Evolutionary conservation across 345 rosid genomes (phyloP), one percentile per base, ranked within the genome.

Genomic region (Brassica carinata): DNA sequence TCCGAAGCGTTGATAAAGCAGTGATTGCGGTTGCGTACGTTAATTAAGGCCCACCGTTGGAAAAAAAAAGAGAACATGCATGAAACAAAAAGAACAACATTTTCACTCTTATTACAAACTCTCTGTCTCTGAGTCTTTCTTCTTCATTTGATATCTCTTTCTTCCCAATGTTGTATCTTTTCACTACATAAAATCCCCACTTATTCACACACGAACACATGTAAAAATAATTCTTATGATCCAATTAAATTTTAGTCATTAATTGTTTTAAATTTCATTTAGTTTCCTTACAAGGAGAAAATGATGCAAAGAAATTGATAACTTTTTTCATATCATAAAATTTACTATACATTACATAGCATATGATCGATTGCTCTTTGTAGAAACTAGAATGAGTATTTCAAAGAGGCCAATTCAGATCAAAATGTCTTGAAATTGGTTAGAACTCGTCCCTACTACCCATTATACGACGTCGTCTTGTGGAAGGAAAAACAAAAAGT

Each of bases 301-400:
- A 53, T 53, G 58, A 53, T 53, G 58, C 58, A 45, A 45, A 45
- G 15, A 53, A 69, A 45, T 17, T 69, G 36, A 77, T 62, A 77
- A 77, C 63, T 14, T 18, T 36, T 64, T 33, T 55, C 3, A 76
- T 69, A 77, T 69, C 2, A 69, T 78, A 64, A 63, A 14, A 30
- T 43, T 59, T 7, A 79, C 74, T 79, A 68, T 79, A 79, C 83
- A 69, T 45, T n/a, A 79, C 78, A 79, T 59, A 79, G 79, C 75
- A 74, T 79, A 69, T 74, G 83, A 79, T 74, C 83, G 79, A 75
- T 75, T 64, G 79, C 40, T 71, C 66, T 70, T 51, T 62, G 13
- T 64, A 55, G 71, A 75, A 80, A 80, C 83, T 62, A 68, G 78
- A 69, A 74, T 68, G 57, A 67, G 30, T 34, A 61, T 81, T 65